Percentiles rank a stretch among this genome's conserved stretches.
Conservation (phyloP, 139 green algal genomes). For the Chlorella sp. region DNA sequence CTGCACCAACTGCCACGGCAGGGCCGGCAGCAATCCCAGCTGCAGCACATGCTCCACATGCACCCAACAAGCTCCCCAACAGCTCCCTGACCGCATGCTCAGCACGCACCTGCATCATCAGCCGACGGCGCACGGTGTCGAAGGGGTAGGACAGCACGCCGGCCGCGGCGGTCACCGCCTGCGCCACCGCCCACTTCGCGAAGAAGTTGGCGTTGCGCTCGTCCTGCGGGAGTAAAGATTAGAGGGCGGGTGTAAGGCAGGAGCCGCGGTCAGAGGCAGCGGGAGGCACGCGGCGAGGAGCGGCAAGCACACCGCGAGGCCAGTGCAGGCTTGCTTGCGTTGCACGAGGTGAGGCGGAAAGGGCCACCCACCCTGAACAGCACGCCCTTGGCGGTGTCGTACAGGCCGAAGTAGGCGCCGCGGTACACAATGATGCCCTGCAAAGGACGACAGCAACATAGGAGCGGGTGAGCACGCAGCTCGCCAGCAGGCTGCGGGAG, state of each 20-base stretch:
- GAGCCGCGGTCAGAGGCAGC: too few species aligned
- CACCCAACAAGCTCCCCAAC: too few species aligned
- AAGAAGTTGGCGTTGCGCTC: constrained; percentile 61
- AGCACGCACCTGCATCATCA: constrained; percentile 95
- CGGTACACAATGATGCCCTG: constrained; percentile 99
- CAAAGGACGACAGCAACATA: background rate
- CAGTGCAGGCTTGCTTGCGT: too few species aligned
- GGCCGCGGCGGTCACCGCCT: constrained; percentile 83
- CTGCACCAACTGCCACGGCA: too few species aligned
- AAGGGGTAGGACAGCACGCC: constrained; percentile 98
- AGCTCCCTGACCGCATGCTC: background rate
- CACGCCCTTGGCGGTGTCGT: constrained; percentile 96
- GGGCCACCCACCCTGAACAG: constrained; percentile 63
- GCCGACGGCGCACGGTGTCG: constrained; percentile 97
- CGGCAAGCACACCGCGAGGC: too few species aligned
- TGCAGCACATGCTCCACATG: too few species aligned
- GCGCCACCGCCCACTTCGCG: constrained; percentile 88
- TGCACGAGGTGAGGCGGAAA: too few species aligned
- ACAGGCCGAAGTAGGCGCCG: constrained; percentile 99
- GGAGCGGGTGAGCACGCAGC: too few species aligned
- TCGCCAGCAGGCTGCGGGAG: too few species aligned
- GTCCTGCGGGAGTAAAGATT: background rate
- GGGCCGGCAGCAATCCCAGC: too few species aligned
- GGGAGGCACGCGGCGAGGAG: too few species aligned
- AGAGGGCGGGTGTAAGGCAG: too few species aligned